phyloP scores from a whole-genome alignment of 2,329 filamentous ascomycete genomes.

The Phaeophleospora eucalypticola region DNA sequence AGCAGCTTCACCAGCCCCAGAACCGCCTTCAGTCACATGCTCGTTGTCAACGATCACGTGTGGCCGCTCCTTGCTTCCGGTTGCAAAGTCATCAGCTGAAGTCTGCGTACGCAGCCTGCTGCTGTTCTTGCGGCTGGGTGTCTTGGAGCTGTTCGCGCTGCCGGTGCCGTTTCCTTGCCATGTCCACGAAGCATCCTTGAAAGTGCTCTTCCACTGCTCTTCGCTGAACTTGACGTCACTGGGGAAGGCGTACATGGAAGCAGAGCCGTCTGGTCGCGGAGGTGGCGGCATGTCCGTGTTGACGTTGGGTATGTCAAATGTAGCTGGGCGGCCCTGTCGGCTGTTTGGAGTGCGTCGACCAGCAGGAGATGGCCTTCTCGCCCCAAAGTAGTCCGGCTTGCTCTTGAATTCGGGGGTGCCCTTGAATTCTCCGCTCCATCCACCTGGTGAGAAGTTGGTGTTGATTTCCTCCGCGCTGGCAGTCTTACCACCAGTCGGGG shows the following conservation, averaged over 20 bases:
- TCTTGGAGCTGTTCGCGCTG: conserved; percentile 29
- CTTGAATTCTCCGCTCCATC: conserved; percentile 45
- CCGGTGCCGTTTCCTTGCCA: conserved; percentile 14
- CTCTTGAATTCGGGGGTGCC: conserved; percentile 20
- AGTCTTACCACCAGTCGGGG: conserved; percentile 37
- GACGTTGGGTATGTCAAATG: conserved; percentile 13
- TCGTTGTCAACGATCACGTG: conserved; percentile 31
- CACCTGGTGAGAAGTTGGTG: conserved; percentile 45
- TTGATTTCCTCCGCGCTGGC: conserved; percentile 49
- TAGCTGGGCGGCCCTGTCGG: conserved; percentile 12
- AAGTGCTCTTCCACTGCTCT: conserved; percentile 42
- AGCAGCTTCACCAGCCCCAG: not conserved
- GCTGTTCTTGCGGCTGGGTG: conserved; percentile 22
- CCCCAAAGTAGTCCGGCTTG: conserved; percentile 41
- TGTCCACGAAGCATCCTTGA: conserved; percentile 37
- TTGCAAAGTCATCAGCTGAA: conserved; percentile 5
- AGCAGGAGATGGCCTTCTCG: conserved; percentile 15
- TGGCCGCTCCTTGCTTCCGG: conserved; percentile 21
- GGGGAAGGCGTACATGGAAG: conserved; percentile 6
- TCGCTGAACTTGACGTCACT: conserved; percentile 35
- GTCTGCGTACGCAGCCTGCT: conserved; percentile 19
- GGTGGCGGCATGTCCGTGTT: conserved; percentile 12
- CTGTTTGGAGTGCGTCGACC: conserved; percentile 13
- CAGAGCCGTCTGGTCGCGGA: conserved; percentile 4
- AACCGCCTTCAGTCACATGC: conserved; percentile 19